phyloP scores from a whole-genome alignment of 768 basidiomycete genomes.

The Lactifluus rugatus region DNA sequence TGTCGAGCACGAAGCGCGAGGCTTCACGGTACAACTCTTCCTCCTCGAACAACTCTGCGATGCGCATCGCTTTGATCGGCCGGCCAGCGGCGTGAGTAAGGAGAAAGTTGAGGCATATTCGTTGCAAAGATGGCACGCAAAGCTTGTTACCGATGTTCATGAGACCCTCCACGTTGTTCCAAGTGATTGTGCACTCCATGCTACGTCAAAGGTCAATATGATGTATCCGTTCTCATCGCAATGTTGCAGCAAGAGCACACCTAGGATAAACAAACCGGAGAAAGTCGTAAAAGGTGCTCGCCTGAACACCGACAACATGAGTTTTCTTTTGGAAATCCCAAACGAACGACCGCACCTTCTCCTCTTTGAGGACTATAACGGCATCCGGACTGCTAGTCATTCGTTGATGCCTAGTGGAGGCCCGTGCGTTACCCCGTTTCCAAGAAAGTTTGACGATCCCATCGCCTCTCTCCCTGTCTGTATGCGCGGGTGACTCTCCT shows the following conservation, averaged over 20 bases:
- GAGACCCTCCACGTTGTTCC: constrained; percentile 88
- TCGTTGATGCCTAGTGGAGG: constrained; percentile 8
- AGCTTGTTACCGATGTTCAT: constrained; percentile 89
- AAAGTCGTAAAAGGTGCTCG: constrained; percentile 86
- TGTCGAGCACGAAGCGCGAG: constrained; percentile 86
- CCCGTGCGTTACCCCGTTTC: constrained; percentile 6
- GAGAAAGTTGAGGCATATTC: constrained; percentile 77
- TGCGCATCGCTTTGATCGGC: constrained; percentile 87
- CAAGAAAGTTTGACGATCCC: constrained; percentile 13
- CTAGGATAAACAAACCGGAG: constrained; percentile 90
- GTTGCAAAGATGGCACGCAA: constrained; percentile 71
- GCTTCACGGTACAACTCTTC: constrained; percentile 86
- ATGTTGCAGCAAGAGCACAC: constrained; percentile 35
- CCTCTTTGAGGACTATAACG: constrained; percentile 83
- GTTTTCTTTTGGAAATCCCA: not conserved
- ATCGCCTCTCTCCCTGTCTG: constrained; percentile 17
- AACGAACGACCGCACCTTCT: constrained; percentile 43
- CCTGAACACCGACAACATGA: constrained; percentile 30
- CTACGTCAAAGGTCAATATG: constrained; percentile 28
- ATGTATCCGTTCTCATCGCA: not conserved
- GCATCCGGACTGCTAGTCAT: constrained; percentile 50
- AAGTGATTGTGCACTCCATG: constrained; percentile 85
- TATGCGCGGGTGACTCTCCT: constrained; percentile 5
- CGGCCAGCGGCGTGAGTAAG: constrained; percentile 87
- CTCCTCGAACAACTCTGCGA: constrained; percentile 84